Evolutionary conservation across 2,329 filamentous ascomycete species (phyloP), one percentile per base, ranked within the genome.

Genomic region (Aspergillus bombycis): DNA sequence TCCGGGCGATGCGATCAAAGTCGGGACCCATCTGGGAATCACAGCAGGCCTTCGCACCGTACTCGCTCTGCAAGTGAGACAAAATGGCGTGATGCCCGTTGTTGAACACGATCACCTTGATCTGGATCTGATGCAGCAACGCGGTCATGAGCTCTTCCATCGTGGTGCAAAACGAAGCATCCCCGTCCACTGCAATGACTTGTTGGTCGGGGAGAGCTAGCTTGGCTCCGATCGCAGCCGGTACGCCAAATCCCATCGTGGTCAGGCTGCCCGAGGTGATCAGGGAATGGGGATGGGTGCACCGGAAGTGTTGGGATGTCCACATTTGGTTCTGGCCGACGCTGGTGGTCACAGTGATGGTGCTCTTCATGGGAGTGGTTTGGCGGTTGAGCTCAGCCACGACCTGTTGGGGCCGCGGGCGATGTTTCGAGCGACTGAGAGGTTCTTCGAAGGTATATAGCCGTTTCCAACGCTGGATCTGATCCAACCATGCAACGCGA

Each of bases 391-490:
- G 34, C n/a, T 55, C 52, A n/a, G 52, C 52, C 14, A 55, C 14
- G 2, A 55, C 52, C 30, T 55, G 52, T 14, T 55, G 32, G 6
- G 52, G 52, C 14, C 23, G 32, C 5, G 52, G 52, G 14, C 52
- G 34, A 21, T 32, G 21, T 23, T 6, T 78, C 74, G 38, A 11
- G n/a, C 5, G 19, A 3, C 32, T 4, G 1, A 14, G 1, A 8
- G 52, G 32, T 2, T 38, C n/a, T 19, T 38, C 19, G 1, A 26
- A 4, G 30, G 52, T 9, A 55, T 55, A 55, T 6, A 10, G 9
- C 21, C 21, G 38, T 38, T 55, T 55, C 52, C 52, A 55, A 30
- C 19, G 2, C 34, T 38, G 52, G 6, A 55, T 38, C 9, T 55
- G 52, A 1, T 36, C 52, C 52, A 55, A 10, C 52, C 52, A 55